A percentile compares a stretch with the other conserved stretches of the same genome.
Conservation (phyloP, 176 grass and related monocot genomes). For the Olyra latifolia region DNA sequence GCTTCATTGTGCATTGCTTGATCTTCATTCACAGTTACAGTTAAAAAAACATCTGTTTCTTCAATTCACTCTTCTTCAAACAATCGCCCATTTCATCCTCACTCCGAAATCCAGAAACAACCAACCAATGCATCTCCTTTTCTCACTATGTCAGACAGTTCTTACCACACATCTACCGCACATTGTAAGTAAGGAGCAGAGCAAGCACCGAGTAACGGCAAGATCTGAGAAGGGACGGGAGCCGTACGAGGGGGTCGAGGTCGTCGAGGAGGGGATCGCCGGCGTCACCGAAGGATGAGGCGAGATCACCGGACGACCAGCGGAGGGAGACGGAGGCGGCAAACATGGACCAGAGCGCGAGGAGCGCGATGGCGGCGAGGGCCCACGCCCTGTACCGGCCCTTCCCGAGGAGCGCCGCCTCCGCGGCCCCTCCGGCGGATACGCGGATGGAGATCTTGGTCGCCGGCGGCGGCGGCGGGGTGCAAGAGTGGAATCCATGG, state of each 20-base stretch:
- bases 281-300: conserved; percentile 18
- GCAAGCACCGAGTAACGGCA: neutral
- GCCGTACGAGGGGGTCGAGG: conserved; percentile 58
- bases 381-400: conserved; percentile 88
- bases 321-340: conserved; percentile 81
- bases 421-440: neutral
- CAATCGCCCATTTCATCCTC: neutral
- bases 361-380: conserved; percentile 81
- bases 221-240: conserved; percentile 11
- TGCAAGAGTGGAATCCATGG: conserved; percentile 19
- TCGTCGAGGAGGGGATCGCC: conserved; percentile 44
- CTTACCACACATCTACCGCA: neutral
- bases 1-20: neutral
- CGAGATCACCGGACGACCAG: conserved; percentile 59
- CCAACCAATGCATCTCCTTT: neutral
- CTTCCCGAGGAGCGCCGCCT: conserved; percentile 46
- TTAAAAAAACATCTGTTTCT: neutral
- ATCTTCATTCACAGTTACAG: neutral
- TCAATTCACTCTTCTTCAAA: neutral
- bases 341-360: conserved; percentile 94
- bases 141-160: neutral
- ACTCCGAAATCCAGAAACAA: neutral
- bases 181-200: neutral
- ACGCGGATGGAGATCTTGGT: conserved; percentile 40
- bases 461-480: conserved; percentile 4